These are phyloP conservation scores for Russula griseocarnosa DNA, from an alignment of 768 basidiomycete genomes.

Conservation along the genomic window DNA sequence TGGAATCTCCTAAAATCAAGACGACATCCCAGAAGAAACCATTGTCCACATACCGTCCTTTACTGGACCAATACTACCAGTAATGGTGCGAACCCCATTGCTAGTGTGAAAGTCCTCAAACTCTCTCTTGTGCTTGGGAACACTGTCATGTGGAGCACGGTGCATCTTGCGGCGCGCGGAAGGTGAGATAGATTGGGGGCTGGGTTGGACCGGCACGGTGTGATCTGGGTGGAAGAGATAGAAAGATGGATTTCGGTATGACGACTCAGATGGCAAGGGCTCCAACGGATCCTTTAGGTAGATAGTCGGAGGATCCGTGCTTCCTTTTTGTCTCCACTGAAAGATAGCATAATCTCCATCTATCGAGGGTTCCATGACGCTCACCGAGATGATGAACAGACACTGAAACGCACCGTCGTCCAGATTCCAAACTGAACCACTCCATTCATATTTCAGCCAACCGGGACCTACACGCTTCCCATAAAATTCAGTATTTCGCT, in stretches of 20 bases:
- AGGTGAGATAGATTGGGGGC: constrained; percentile 34
- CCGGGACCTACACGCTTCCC: constrained; percentile 65
- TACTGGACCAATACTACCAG: constrained; percentile 89
- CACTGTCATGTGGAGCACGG: constrained; percentile 39
- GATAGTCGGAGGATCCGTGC: constrained; percentile 46
- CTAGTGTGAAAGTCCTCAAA: constrained; percentile 85
- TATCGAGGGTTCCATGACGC: constrained; percentile 30
- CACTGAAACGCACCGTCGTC: constrained; percentile 64
- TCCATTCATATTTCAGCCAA: constrained; percentile 86
- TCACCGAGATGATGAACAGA: constrained; percentile 10
- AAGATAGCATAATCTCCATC: constrained; percentile 90
- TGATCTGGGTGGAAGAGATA: constrained; percentile 53
- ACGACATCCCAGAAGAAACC: not conserved
- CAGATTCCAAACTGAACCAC: constrained; percentile 74
- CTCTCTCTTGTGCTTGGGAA: constrained; percentile 54
- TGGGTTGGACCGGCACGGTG: constrained; percentile 6
- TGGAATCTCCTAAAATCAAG: constrained; percentile 33
- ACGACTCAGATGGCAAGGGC: constrained; percentile 56
- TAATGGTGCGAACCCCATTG: constrained; percentile 90
- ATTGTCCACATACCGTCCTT: constrained; percentile 57
- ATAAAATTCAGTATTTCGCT: constrained; percentile 53
- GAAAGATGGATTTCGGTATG: constrained; percentile 67
- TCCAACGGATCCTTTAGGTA: constrained; percentile 59
- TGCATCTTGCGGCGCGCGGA: constrained; percentile 32
- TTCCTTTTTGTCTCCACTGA: constrained; percentile 57